Percentiles rank a stretch among this genome's conserved stretches.
Evolutionary conservation across 2,329 filamentous ascomycete species (phyloP).

Genomic region (Aspergillus sergii): DNA sequence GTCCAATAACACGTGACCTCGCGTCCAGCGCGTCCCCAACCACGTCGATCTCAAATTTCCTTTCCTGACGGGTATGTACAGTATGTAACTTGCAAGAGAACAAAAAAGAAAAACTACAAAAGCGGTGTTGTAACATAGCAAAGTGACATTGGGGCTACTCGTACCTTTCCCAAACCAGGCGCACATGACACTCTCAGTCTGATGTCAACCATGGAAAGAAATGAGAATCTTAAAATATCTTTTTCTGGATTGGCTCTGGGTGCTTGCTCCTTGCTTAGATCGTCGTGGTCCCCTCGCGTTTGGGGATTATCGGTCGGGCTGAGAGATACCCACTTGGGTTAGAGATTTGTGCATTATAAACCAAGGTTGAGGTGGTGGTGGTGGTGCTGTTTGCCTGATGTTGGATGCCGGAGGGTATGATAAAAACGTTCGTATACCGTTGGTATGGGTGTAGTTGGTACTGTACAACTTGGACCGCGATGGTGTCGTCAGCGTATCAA

Average conservation of each 20-base stretch:
- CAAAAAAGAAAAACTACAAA: not conserved
- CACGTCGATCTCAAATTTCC: not conserved
- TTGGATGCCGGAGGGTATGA: not conserved
- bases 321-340: not conserved
- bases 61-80: not conserved
- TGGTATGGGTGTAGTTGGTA: not conserved
- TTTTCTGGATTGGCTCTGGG: not conserved
- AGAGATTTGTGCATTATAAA: not conserved
- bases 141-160: not conserved
- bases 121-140: not conserved
- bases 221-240: not conserved
- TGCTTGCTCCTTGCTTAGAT: not conserved
- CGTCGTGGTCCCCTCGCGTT: not conserved
- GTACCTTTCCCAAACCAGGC: not conserved
- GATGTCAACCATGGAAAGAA: not conserved
- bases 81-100: not conserved
- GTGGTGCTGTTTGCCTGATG: not conserved
- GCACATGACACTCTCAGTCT: not conserved
- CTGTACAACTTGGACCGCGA: not conserved
- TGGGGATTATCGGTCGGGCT: not conserved
- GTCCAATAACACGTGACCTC: conserved; percentile 1
- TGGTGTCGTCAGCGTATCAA: not conserved
- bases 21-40: conserved; percentile 6
- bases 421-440: not conserved
- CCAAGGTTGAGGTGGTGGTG: not conserved